Conservation (phyloP, 2,329 filamentous ascomycete genomes). For the Colletotrichum sp. region DNA sequence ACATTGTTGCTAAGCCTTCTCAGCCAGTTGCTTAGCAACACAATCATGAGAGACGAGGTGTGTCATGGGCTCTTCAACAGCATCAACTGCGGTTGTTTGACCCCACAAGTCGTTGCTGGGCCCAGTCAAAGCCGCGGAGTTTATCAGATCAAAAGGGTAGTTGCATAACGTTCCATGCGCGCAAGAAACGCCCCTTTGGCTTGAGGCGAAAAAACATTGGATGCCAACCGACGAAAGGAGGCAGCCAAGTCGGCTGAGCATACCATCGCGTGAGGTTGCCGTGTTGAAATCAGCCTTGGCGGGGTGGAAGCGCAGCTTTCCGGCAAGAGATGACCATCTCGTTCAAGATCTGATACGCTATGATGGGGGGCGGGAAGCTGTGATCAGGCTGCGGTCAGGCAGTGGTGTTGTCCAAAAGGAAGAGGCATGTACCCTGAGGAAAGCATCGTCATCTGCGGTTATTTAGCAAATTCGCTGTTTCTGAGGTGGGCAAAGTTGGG, state of each 20-base stretch:
- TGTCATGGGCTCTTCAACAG: background rate
- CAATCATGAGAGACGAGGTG: background rate
- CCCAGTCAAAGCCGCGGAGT: background rate
- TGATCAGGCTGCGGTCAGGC: background rate
- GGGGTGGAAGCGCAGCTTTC: background rate
- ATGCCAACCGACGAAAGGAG: background rate
- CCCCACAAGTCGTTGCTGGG: background rate
- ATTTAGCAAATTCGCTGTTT: background rate
- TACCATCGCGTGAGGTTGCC: background rate
- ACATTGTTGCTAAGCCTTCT: background rate
- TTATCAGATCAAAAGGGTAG: background rate
- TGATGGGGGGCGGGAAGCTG: background rate
- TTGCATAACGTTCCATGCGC: background rate
- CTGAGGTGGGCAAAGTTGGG: background rate
- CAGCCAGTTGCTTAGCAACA: background rate
- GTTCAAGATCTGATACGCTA: background rate
- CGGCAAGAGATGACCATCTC: conserved; percentile 6
- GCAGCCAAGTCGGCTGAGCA: background rate
- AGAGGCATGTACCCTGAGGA: background rate
- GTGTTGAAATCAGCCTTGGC: background rate
- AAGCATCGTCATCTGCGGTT: background rate
- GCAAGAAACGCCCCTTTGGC: background rate
- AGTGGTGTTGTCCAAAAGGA: background rate
- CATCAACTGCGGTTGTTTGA: background rate
- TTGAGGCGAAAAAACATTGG: background rate